A percentile compares a stretch with the other conserved stretches of the same genome.
phyloP scores from a whole-genome alignment of 441 rosid species.

The Euphorbia celastroides region DNA sequence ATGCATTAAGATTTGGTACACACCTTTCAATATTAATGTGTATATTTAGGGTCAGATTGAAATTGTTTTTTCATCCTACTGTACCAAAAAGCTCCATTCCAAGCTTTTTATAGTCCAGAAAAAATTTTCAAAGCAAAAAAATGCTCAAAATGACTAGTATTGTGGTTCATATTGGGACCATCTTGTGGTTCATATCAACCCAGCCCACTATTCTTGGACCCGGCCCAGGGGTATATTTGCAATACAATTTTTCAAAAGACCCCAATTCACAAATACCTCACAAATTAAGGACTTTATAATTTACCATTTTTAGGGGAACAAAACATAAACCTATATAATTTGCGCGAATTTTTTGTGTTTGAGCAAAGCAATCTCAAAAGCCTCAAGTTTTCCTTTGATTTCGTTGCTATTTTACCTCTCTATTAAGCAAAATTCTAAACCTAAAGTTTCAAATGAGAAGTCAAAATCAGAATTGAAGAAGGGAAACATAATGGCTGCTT shows the following conservation, averaged over 20 bases:
- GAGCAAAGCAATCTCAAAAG: neutral
- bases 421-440: neutral
- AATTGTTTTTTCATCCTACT: too few relatives aligned
- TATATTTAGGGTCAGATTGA: too few relatives aligned
- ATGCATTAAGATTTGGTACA: too few relatives aligned
- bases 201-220: neutral
- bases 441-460: neutral
- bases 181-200: neutral
- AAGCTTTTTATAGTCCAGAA: too few relatives aligned
- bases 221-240: neutral
- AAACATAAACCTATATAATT: neutral
- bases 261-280: neutral
- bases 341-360: neutral
- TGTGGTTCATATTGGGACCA: neutral
- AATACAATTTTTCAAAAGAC: neutral
- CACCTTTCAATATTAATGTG: too few relatives aligned
- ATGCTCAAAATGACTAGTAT: neutral
- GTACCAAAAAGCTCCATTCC: too few relatives aligned
- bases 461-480: neutral
- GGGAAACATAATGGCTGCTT: conserved; percentile 38
- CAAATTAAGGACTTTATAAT: neutral
- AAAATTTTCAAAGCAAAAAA: neutral
- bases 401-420: conserved; percentile 3
- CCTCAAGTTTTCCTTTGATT: conserved; percentile 24
- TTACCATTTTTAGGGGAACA: too few relatives aligned